phyloP scores from a whole-genome alignment of 1,284 basidiomycete genomes.

The Boletus sp. region DNA sequence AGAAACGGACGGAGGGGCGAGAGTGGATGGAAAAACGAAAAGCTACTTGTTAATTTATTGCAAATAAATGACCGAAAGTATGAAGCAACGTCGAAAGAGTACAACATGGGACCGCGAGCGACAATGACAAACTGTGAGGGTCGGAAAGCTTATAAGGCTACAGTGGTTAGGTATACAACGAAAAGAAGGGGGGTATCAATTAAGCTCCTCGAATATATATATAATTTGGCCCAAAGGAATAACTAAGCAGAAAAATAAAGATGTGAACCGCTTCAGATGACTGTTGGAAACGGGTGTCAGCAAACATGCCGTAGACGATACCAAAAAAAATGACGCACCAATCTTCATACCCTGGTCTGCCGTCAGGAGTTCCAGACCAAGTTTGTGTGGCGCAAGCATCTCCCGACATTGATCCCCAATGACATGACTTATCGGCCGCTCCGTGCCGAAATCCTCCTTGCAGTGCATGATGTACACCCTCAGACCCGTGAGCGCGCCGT shows the following conservation, averaged over 20 bases:
- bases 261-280: conserved; percentile 14
- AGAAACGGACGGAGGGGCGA: neutral
- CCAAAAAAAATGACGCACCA: conserved; percentile 45
- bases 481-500: conserved; percentile 55
- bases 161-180: conserved; percentile 38
- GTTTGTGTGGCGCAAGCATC: conserved; percentile 50
- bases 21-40: neutral
- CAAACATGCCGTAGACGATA: neutral
- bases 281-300: conserved; percentile 12
- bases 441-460: conserved; percentile 61
- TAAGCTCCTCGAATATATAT: conserved; percentile 13
- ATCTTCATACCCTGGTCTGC: conserved; percentile 74
- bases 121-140: neutral
- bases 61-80: neutral
- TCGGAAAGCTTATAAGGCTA: conserved; percentile 29
- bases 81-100: neutral
- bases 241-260: neutral
- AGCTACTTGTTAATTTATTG: neutral
- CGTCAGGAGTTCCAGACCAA: conserved; percentile 63
- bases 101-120: neutral
- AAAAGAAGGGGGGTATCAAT: conserved; percentile 18
- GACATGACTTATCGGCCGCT: conserved; percentile 46
- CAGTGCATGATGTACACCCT: conserved; percentile 76
- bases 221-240: conserved; percentile 7
- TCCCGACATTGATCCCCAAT: conserved; percentile 63